phyloP scores from a whole-genome alignment of 2,329 filamentous ascomycete genomes.

The Penicillium sp. region DNA sequence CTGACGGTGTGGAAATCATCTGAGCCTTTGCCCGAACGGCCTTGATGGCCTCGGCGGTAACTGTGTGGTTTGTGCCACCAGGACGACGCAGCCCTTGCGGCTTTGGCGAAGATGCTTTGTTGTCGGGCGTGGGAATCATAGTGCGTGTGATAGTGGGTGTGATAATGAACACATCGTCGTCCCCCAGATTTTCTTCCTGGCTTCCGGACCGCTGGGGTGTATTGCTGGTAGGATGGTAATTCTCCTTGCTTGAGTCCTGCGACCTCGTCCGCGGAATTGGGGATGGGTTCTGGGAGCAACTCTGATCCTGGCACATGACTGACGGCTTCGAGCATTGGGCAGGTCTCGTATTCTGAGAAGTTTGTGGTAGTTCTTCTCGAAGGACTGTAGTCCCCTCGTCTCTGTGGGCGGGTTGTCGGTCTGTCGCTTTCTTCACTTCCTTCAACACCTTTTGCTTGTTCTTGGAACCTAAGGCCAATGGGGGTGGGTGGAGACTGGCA shows the following conservation, averaged over 20 bases:
- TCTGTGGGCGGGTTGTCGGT: constrained; percentile 6
- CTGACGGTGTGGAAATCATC: constrained; percentile 21
- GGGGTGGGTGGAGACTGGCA: constrained; percentile 19
- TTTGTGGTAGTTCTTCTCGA: constrained; percentile 24
- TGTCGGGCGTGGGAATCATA: constrained; percentile 28
- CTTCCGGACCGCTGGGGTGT: constrained; percentile 11
- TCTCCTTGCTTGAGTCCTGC: constrained; percentile 21
- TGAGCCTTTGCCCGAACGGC: constrained; percentile 23
- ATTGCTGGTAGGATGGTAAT: constrained; percentile 11
- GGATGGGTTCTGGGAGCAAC: constrained; percentile 13
- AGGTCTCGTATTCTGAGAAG: constrained; percentile 31
- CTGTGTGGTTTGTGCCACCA: constrained; percentile 16
- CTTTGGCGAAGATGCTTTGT: constrained; percentile 13
- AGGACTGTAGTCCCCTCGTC: constrained; percentile 16
- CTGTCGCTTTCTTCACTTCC: constrained; percentile 6
- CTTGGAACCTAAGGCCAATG: constrained; percentile 18
- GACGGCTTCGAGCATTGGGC: constrained; percentile 29
- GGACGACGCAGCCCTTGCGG: constrained; percentile 16
- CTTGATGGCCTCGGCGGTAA: constrained; percentile 23
- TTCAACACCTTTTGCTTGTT: constrained; percentile 18
- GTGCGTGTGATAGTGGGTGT: constrained; percentile 38
- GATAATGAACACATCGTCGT: constrained; percentile 32
- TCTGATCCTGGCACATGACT: constrained; percentile 20
- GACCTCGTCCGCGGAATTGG: constrained; percentile 13
- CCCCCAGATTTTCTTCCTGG: constrained; percentile 10